phyloP scores from a whole-genome alignment of 352 stramenopile genomes.

The Globisporangium ultimum region DNA sequence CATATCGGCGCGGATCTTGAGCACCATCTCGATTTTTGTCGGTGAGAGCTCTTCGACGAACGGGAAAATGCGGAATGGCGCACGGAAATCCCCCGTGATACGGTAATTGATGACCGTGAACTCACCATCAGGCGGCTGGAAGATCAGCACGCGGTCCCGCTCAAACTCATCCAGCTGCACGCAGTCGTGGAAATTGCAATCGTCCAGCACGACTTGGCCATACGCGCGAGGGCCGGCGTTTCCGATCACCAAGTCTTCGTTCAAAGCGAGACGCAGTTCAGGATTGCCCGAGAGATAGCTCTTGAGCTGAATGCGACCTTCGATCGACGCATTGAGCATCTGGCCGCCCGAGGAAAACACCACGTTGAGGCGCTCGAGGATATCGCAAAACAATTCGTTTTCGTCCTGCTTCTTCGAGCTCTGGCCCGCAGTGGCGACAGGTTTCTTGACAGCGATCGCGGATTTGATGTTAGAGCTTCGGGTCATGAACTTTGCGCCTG shows the following conservation, averaged over 20 bases:
- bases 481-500: slow-evolving; percentile 86
- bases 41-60: slow-evolving; percentile 95
- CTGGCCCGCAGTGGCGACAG: slow-evolving; percentile 67
- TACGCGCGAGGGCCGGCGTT: slow-evolving; percentile 80
- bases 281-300: slow-evolving; percentile 98
- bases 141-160: slow-evolving; percentile 81
- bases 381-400: slow-evolving; percentile 99
- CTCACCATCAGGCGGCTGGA: slow-evolving; percentile 78
- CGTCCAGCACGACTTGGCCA: slow-evolving; percentile 93
- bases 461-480: slow-evolving; percentile 76
- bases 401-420: slow-evolving; percentile 85
- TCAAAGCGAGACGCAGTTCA: slow-evolving; percentile 94
- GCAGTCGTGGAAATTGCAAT: slow-evolving; percentile 99
- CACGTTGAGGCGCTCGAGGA: slow-evolving; percentile 97
- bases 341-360: slow-evolving; percentile 96
- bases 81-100: slow-evolving; percentile 96
- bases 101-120: slow-evolving; percentile 97
- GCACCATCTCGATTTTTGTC: slow-evolving; percentile 93
- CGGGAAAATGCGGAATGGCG: slow-evolving; percentile 97
- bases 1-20: slow-evolving; percentile 93
- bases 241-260: slow-evolving; percentile 97
- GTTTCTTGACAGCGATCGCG: slow-evolving; percentile 88
- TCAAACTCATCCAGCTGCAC: slow-evolving; percentile 97
- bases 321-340: slow-evolving; percentile 97
- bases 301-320: slow-evolving; percentile 98